These are phyloP conservation scores for Penicillium simplicissimum DNA, from an alignment of 495 filamentous ascomycete species.

Conservation along the genomic window DNA sequence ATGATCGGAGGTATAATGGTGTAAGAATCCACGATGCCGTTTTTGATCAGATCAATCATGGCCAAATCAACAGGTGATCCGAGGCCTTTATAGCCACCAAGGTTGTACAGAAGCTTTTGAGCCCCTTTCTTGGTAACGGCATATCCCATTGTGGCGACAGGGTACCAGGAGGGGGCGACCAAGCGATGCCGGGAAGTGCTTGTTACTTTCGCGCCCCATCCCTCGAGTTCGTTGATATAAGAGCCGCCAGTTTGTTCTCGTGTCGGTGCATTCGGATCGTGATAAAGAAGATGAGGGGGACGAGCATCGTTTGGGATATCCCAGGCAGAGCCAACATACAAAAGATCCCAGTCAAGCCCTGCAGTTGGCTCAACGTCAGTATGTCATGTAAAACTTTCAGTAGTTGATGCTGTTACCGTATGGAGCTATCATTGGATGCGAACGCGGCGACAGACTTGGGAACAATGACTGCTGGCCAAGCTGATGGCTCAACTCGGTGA, in stretches of 20 bases:
- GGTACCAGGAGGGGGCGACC: constrained; percentile 9
- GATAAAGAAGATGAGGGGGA: constrained; percentile 1
- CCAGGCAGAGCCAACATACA: constrained; percentile 1
- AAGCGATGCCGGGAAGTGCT: neutral
- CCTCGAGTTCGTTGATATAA: constrained; percentile 1
- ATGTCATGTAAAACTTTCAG: neutral
- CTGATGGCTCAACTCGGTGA: neutral
- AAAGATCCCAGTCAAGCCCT: neutral
- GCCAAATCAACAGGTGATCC: constrained; percentile 3
- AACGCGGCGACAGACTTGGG: neutral
- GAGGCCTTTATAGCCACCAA: constrained; percentile 8
- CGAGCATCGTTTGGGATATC: neutral
- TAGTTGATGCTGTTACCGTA: neutral
- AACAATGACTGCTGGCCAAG: neutral
- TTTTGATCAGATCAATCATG: neutral
- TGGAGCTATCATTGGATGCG: neutral
- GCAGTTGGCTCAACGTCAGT: neutral
- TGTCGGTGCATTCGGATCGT: neutral
- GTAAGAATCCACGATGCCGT: neutral
- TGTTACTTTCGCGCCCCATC: neutral
- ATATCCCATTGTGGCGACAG: constrained; percentile 7
- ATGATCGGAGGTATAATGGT: constrained; percentile 1
- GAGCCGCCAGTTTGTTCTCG: neutral
- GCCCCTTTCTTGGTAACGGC: constrained; percentile 7
- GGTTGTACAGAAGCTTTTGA: constrained; percentile 11